These are phyloP conservation scores for Zygnema cylindricum DNA, from an alignment of 139 green algal species.

Conservation along the genomic window DNA sequence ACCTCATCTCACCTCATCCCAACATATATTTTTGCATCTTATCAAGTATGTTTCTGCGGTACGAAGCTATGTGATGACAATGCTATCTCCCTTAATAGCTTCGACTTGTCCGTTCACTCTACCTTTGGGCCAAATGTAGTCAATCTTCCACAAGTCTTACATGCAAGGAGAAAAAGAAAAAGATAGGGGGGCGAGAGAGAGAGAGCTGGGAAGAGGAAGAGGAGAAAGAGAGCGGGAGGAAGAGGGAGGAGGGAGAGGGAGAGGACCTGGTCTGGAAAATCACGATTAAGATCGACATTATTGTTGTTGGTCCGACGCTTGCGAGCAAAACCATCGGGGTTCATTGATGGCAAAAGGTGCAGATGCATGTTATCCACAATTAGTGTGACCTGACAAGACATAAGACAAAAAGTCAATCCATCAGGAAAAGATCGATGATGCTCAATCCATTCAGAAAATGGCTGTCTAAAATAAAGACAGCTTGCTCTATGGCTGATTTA, in stretches of 20 bases:
- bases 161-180: too few species aligned
- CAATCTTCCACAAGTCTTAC: too few species aligned
- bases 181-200: not conserved
- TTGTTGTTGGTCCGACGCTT: constrained; percentile 56
- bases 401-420: not conserved
- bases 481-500: not conserved
- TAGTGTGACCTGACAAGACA: constrained; percentile 23
- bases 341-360: constrained; percentile 80
- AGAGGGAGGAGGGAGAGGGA: not conserved
- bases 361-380: constrained; percentile 76
- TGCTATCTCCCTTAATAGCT: too few species aligned
- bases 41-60: too few species aligned
- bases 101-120: too few species aligned
- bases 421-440: not conserved
- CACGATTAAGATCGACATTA: constrained; percentile 84
- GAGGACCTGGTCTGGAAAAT: constrained; percentile 85
- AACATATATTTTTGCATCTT: too few species aligned
- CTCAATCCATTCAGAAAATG: not conserved
- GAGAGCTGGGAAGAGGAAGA: not conserved
- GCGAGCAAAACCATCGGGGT: constrained; percentile 88
- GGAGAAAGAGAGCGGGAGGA: not conserved
- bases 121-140: too few species aligned
- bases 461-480: not conserved
- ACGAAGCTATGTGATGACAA: too few species aligned
- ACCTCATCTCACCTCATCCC: too few species aligned